Base-by-base conservation (phyloP, 2,329 filamentous ascomycete species). In the Gnomoniopsis sp. region DNA sequence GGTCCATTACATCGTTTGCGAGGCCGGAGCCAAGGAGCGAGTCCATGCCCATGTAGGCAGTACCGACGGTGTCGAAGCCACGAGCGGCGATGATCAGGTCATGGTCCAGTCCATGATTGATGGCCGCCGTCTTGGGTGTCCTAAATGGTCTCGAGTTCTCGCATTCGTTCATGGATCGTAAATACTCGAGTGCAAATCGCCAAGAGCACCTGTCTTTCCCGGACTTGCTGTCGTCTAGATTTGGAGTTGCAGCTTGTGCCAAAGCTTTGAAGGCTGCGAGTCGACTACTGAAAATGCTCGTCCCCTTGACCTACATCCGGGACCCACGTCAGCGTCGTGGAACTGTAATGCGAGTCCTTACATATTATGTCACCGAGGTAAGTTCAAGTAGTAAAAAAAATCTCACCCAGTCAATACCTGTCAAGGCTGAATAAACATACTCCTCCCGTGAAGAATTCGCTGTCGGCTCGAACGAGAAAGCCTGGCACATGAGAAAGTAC, bases 71-170 rank as follows among this genome's bases (percentile, higher is more conserved):
- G 26, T 56, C 53, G 14, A 56, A 22, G 33, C 23, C 53, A 36
- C 53, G 53, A 14, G 46, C 19, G 15, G 34, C 33, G 10, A 56
- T 56, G 19, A 56, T 33, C 11, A 49, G 11, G 22, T 49, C 46
- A 11, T 38, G 34, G 38, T 50, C 43, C 26, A 50, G 46, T 41
- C 53, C 53, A 11, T 56, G 53, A 14, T 49, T 19, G 3, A 43
- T 50, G 53, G 12, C 17, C n/a, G 46, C 53, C 11, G 17, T 21
- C n/a, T 56, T 56, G 22, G 46, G 53, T 14, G 48, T 23, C 48
- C 38, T 56, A 46, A 49, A 49, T n/a, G 53, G 17, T 21, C 53
- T 56, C 19, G 53, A 46, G n/a, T 56, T 56, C 46, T 56, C 53
- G 46, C 46, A 50, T n/a, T 33, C 19, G 46, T 50, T 56, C 53